A percentile compares a stretch with the other conserved stretches of the same genome.
Evolutionary conservation across 1,284 basidiomycete species (phyloP).

Genomic region (Naganishia liquefaciens): DNA sequence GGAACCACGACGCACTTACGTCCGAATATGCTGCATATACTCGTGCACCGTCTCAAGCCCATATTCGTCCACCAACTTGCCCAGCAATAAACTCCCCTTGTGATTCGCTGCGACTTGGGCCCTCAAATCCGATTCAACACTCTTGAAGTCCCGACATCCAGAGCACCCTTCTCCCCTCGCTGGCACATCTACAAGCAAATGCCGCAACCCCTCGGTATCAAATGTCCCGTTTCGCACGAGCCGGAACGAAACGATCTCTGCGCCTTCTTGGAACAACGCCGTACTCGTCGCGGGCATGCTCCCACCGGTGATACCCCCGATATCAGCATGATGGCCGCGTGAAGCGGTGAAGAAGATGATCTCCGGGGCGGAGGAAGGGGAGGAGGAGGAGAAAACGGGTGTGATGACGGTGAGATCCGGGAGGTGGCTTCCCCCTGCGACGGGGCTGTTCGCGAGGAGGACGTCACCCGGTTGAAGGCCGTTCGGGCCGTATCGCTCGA

Average conservation of each 20-base stretch:
- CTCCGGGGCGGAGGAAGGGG: conserved; percentile 52
- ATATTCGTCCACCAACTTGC: conserved; percentile 79
- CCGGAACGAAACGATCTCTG: conserved; percentile 67
- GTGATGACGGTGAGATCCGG: conserved; percentile 88
- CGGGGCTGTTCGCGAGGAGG: conserved; percentile 84
- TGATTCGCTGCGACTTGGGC: conserved; percentile 97
- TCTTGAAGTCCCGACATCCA: conserved; percentile 78
- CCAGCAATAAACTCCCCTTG: conserved; percentile 80
- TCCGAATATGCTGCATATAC: conserved; percentile 66
- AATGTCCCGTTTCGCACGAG: conserved; percentile 82
- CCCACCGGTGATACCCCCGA: conserved; percentile 51
- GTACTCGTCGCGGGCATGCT: conserved; percentile 94
- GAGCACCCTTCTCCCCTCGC: conserved; percentile 79
- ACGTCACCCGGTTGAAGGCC: conserved; percentile 81
- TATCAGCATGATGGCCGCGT: conserved; percentile 81
- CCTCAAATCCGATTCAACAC: conserved; percentile 89
- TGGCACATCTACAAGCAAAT: conserved; percentile 82
- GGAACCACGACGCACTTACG: conserved; percentile 62
- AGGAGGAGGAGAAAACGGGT: conserved; percentile 67
- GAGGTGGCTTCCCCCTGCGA: conserved; percentile 80
- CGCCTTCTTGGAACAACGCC: conserved; percentile 89
- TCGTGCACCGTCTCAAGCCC: conserved; percentile 81
- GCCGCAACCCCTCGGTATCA: conserved; percentile 70
- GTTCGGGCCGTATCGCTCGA: conserved; percentile 55
- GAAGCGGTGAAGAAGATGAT: conserved; percentile 93